Evolutionary conservation across 768 basidiomycete species (phyloP).

Genomic region (Kwoniella shandongensis): DNA sequence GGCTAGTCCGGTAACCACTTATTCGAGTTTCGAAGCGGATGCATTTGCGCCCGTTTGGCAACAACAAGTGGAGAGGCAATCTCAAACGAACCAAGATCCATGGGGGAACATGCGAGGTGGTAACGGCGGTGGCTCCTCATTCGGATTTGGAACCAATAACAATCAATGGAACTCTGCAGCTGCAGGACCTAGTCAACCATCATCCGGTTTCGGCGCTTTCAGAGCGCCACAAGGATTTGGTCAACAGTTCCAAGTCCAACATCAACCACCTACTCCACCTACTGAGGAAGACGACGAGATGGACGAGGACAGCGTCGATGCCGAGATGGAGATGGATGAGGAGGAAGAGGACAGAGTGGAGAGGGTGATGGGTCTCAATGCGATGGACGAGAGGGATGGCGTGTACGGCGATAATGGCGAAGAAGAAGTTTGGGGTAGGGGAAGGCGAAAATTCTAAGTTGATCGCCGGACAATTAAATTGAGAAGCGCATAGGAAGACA

Average conservation of each 20-base stretch:
- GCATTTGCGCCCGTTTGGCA: conserved; percentile 38
- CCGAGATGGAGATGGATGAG: conserved; percentile 18
- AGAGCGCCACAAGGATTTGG: conserved; percentile 16
- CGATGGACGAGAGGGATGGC: neutral
- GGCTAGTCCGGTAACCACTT: conserved; percentile 5
- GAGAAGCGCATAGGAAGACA: no score
- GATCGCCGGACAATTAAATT: no score
- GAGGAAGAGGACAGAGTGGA: conserved; percentile 32
- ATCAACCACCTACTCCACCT: conserved; percentile 8
- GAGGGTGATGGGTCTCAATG: conserved; percentile 18
- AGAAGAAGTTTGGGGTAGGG: conserved; percentile 5
- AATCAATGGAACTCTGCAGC: neutral
- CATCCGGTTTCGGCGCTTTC: conserved; percentile 9
- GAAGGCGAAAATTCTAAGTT: conserved; percentile 9
- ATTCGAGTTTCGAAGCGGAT: conserved; percentile 28
- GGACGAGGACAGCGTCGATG: conserved; percentile 33
- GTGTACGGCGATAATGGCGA: neutral
- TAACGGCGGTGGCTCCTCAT: neutral
- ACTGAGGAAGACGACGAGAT: conserved; percentile 19
- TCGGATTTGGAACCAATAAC: neutral
- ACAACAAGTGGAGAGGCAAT: conserved; percentile 8
- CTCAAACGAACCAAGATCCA: conserved; percentile 10
- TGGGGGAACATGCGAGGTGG: conserved; percentile 10
- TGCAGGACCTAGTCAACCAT: conserved; percentile 4
- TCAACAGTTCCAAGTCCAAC: conserved; percentile 7